These are phyloP conservation scores for Blechomonas ayalai DNA, from an alignment of 208 protist species.

Conservation along the genomic window DNA sequence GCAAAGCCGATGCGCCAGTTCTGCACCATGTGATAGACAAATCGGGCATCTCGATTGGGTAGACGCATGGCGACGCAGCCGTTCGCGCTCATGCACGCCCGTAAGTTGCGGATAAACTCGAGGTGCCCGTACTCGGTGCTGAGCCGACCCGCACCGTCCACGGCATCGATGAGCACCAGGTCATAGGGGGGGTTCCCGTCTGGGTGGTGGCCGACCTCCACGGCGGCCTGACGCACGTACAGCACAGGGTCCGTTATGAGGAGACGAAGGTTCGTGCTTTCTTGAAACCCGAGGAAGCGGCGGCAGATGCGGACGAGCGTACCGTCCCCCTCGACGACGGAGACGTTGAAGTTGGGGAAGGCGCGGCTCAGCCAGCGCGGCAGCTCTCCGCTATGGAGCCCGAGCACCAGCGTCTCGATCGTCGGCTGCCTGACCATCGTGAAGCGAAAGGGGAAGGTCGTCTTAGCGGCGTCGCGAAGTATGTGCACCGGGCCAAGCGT, in stretches of 20 bases:
- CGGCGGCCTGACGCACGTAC: constrained; percentile 40
- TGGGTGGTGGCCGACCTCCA: constrained; percentile 4
- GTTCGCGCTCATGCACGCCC: constrained; percentile 48
- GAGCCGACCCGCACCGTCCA: constrained; percentile 62
- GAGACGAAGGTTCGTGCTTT: constrained; percentile 61
- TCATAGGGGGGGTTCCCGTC: constrained; percentile 41
- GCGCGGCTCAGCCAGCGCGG: constrained; percentile 71
- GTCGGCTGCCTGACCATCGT: constrained; percentile 55
- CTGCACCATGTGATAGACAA: constrained; percentile 75
- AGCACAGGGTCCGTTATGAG: constrained; percentile 57
- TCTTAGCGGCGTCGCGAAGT: constrained; percentile 55
- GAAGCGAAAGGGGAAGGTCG: constrained; percentile 57
- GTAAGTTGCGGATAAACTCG: constrained; percentile 70
- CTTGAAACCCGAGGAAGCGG: constrained; percentile 73
- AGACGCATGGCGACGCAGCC: constrained; percentile 63
- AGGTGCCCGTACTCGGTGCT: constrained; percentile 65
- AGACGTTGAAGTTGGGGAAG: constrained; percentile 80
- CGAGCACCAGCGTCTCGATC: constrained; percentile 69
- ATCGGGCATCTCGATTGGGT: constrained; percentile 62
- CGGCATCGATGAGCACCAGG: constrained; percentile 64
- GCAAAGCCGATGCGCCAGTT: constrained; percentile 85
- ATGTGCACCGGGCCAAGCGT: constrained; percentile 77
- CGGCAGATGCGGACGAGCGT: constrained; percentile 66
- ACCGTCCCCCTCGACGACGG: constrained; percentile 82
- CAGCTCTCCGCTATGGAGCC: constrained; percentile 74